A percentile compares a stretch with the other conserved stretches of the same genome.
These are phyloP conservation scores for Exobasidium rhododendri DNA, from an alignment of 1,284 basidiomycete species.

Conservation along the genomic window DNA sequence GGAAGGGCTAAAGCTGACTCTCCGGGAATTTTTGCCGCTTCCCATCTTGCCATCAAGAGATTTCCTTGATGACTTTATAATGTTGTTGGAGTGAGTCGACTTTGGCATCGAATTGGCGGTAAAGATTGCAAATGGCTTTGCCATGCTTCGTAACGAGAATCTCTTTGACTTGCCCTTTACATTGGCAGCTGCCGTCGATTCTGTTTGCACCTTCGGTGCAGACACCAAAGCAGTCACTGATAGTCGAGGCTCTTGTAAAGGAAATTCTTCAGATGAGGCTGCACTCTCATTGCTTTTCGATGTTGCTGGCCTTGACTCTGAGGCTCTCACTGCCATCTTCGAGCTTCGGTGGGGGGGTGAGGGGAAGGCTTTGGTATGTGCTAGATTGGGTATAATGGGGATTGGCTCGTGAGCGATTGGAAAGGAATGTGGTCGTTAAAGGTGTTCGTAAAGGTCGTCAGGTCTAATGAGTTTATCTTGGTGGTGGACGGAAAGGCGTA, in stretches of 20 bases:
- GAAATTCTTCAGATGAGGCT: conserved; percentile 6
- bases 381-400: too few species aligned
- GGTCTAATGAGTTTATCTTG: too few species aligned
- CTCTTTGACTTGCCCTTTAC: not conserved
- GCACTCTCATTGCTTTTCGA: not conserved
- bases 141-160: not conserved
- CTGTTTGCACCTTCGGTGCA: not conserved
- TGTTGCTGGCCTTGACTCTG: not conserved
- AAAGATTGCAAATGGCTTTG: not conserved
- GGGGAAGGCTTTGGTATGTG: too few species aligned
- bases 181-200: not conserved
- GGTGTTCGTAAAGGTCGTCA: too few species aligned
- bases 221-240: not conserved
- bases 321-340: too few species aligned
- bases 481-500: too few species aligned
- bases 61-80: not conserved
- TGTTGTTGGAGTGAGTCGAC: not conserved
- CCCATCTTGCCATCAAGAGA: not conserved
- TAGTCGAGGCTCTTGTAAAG: not conserved
- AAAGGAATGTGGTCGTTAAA: too few species aligned
- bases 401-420: too few species aligned
- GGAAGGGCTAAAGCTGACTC: conserved; percentile 7
- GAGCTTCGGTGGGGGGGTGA: too few species aligned
- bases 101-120: not conserved
- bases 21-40: not conserved